Base-by-base conservation (phyloP, 345 rosid species). In the Nephelium lappaceum region DNA sequence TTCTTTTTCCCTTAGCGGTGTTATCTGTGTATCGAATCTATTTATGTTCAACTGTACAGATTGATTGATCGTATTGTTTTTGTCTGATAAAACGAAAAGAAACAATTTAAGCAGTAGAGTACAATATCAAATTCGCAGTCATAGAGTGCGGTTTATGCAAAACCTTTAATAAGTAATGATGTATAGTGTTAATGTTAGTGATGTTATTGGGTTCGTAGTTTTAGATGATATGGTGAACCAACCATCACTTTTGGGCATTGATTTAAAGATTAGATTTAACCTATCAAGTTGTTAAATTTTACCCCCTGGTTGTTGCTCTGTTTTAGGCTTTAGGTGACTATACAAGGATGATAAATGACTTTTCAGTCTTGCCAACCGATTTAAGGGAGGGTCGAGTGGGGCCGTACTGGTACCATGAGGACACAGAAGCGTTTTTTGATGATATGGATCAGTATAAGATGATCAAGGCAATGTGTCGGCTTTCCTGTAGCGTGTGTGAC, bases 391-490 rank as follows among this genome's bases (percentile, higher is more conserved):
- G 99, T 41, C 83, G 90, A 67, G 82, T 89, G 8, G 93, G 91
- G 62, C 73, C 91, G 0, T 92, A 92, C 38, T 94, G 93, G 93
- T 97, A 90, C 78, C 98, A 97, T 76, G 98, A 93, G 83, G 96
- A 87, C 60, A 93, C 98, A 6, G 88, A 89, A 71, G 89, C 95
- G 11, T 93, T 92, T 84, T 97, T 97, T 79, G 98, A 97, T 82
- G 98, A 97, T 58, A 84, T 79, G 65, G 99, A 94, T 77, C 98
- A 97, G 55, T 97, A 97, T 84, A 92, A 84, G 87, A 91, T 97
- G 99, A 87, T 97, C 83, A 97, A 93, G 87, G 99, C 97, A 11
- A 97, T 94, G 99, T 97, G 99, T 83, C 92, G 90, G 82, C 95
- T 97, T 69, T 92, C 98, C 1, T 97, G 98, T 57, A 89, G 90